Evolutionary conservation across 2,329 filamentous ascomycete species (phyloP), one percentile per base, ranked within the genome.

Genomic region (Botrytis cinerea): DNA sequence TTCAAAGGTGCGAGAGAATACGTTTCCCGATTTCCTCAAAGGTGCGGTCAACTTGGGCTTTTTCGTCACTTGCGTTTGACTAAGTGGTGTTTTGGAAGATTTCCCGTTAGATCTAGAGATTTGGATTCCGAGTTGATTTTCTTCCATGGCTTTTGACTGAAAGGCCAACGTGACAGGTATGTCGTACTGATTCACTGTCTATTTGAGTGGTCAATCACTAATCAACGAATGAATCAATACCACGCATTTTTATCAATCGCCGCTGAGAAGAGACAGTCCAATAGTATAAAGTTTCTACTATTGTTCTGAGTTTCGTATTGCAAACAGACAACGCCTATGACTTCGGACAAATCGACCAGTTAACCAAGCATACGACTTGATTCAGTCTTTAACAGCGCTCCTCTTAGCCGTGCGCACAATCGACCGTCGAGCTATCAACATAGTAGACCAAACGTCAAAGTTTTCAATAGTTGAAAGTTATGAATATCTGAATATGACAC

Each of bases 351-450:
- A 28, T 1, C 8, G 0, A 1, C 2, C 25, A 16, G 6, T 54
- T 28, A 18, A 28, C 51, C 0, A 7, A 8, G 25, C 25, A 28
- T 8, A 54, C 25, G 2, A 10, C 14, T 16, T 4, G 16, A 2
- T 54, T 54, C 14, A 28, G 6, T 18, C 12, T 54, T 28, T 28
- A 16, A n/a, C n/a, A 45, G 18, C 16, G 9, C 40, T 40, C 40
- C 40, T 2, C 40, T 12, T 40, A 40, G 40, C 12, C 4, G 48
- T 51, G n/a, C 4, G 4, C 12, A 1, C 22, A n/a, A 51, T 2
- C 12, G 25, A 4, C 12, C 25, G n/a, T n/a, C 22, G 4, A 51
- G 22, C 1, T 0, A 51, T 2, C 4, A 25, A 6, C 10, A 4
- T 51, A 2, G 9, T n/a, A n/a, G 25, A 51, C 10, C 12, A n/a